These are phyloP conservation scores for Ceratocystis alfenasii DNA, from an alignment of 2,329 filamentous ascomycete species.

Conservation along the genomic window DNA sequence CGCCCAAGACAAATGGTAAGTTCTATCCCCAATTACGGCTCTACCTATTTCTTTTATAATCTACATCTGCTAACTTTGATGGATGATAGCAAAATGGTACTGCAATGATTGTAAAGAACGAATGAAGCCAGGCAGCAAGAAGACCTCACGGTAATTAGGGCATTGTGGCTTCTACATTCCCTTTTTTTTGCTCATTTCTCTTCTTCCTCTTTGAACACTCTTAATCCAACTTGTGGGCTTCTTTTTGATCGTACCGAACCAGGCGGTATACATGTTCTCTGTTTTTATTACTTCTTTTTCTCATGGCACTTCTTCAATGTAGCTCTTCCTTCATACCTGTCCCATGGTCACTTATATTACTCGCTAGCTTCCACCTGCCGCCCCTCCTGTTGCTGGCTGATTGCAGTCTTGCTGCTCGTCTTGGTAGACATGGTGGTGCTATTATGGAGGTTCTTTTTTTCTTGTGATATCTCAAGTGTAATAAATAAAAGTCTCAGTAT, in stretches of 20 bases:
- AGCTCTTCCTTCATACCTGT: background rate
- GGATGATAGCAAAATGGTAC: slow-evolving; percentile 59
- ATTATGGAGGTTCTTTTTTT: no score
- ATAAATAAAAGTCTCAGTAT: no score
- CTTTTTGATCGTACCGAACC: slow-evolving; percentile 1
- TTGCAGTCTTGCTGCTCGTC: no score
- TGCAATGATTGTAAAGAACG: slow-evolving; percentile 66
- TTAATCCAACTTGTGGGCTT: background rate
- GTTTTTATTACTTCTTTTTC: slow-evolving; percentile 3
- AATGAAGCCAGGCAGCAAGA: slow-evolving; percentile 45
- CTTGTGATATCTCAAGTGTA: no score
- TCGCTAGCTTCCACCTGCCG: no score
- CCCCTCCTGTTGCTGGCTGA: no score
- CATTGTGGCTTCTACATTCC: background rate
- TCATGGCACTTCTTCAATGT: background rate
- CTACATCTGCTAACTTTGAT: slow-evolving; percentile 26
- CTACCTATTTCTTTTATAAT: background rate
- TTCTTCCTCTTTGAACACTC: background rate
- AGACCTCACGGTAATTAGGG: slow-evolving; percentile 34
- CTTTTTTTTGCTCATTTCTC: background rate
- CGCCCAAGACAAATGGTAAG: slow-evolving; percentile 64
- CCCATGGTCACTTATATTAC: no score
- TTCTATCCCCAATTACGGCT: slow-evolving; percentile 25
- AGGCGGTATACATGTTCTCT: background rate
- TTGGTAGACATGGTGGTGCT: no score